These are phyloP conservation scores for Candida endomychidarum DNA, from an alignment of 805 yeast species.

Conservation along the genomic window DNA sequence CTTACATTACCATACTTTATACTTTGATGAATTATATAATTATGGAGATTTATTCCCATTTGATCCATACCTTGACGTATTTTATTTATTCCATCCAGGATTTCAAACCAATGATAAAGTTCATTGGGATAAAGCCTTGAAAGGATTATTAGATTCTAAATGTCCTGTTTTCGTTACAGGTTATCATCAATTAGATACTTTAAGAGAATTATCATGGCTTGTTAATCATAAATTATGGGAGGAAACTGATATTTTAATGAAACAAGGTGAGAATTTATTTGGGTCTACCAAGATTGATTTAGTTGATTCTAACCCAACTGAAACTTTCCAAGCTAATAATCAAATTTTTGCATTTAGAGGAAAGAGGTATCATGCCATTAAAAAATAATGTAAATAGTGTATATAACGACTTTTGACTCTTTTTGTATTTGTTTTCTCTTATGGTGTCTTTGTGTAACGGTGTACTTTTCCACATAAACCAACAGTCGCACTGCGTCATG, in stretches of 20 bases:
- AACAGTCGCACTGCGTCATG: too few species aligned
- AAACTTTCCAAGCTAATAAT: constrained; percentile 89
- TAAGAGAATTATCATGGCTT: constrained; percentile 72
- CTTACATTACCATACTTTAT: constrained; percentile 82
- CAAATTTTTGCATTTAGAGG: constrained; percentile 91
- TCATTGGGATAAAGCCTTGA: constrained; percentile 81
- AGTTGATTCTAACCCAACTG: constrained; percentile 89
- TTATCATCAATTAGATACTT: constrained; percentile 71
- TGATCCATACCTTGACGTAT: constrained; percentile 92
- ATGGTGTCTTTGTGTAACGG: too few species aligned
- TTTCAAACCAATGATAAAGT: constrained; percentile 79
- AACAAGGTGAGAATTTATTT: constrained; percentile 68
- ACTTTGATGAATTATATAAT: constrained; percentile 87
- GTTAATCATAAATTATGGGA: constrained; percentile 56
- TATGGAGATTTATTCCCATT: constrained; percentile 95
- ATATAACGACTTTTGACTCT: constrained; percentile 2
- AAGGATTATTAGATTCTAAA: constrained; percentile 87
- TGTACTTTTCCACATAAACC: too few species aligned
- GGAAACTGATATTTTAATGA: constrained; percentile 80
- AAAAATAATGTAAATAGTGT: constrained; percentile 11
- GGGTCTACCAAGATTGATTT: constrained; percentile 93
- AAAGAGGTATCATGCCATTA: constrained; percentile 88
- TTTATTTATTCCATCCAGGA: constrained; percentile 95
- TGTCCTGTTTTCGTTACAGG: constrained; percentile 92
- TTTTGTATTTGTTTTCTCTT: too few species aligned